phyloP scores from a whole-genome alignment of 257 asterid genomes.

The Solanum bukasovii region DNA sequence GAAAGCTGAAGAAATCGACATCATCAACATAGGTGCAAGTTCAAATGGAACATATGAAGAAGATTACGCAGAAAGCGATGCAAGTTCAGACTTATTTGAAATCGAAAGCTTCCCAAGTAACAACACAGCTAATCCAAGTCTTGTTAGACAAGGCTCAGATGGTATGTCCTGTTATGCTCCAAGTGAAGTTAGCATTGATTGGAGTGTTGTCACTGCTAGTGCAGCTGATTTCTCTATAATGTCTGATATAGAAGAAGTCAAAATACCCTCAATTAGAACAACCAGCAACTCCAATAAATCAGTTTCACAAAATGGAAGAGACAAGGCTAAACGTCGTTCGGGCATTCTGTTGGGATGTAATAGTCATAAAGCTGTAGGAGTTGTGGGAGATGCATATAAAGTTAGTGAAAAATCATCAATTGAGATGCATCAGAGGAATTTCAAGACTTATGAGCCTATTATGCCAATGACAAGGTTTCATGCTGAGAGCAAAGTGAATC shows the following conservation, averaged over 20 bases:
- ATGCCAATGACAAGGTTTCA: constrained; percentile 34
- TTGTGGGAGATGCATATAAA: constrained; percentile 48
- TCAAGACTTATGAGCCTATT: constrained; percentile 9
- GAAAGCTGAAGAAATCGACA: constrained; percentile 17
- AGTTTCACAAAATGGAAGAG: constrained; percentile 10
- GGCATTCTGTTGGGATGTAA: constrained; percentile 57
- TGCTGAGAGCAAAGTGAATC: constrained; percentile 19
- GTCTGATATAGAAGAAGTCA: constrained; percentile 43
- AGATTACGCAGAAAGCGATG: constrained; percentile 42
- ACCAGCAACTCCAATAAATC: constrained; percentile 1
- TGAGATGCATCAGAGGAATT: constrained; percentile 8
- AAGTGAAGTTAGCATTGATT: constrained; percentile 84
- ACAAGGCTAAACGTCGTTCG: constrained; percentile 28
- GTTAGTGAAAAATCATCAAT: constrained; percentile 12
- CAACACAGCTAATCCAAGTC: constrained; percentile 24
- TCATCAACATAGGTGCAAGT: constrained; percentile 13
- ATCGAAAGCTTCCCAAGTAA: constrained; percentile 58
- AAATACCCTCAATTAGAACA: background rate
- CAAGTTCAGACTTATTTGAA: constrained; percentile 78
- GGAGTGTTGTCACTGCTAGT: constrained; percentile 81
- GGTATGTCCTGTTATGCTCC: constrained; percentile 54
- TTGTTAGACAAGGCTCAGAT: constrained; percentile 36
- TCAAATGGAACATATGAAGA: constrained; percentile 28
- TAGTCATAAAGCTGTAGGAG: constrained; percentile 53
- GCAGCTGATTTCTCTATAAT: constrained; percentile 54